A percentile compares a stretch with the other conserved stretches of the same genome.
Conservation (phyloP, 2,329 filamentous ascomycete species). For the Colletotrichum somersetense region DNA sequence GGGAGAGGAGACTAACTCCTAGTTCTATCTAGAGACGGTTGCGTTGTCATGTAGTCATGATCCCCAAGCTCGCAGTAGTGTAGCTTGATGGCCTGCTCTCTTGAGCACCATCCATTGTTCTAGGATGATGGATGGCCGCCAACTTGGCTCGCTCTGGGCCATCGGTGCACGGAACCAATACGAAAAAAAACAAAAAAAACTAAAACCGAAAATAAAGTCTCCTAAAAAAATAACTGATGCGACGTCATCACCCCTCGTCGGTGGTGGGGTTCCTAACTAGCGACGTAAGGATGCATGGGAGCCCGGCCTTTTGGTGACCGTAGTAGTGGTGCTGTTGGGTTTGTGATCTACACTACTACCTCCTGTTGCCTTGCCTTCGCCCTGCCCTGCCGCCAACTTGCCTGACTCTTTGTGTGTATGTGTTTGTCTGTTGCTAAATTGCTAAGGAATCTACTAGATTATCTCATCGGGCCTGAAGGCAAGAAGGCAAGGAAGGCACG, state of each 20-base stretch:
- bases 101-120: constrained; percentile 3
- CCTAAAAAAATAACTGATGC: constrained; percentile 1
- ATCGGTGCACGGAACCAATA: constrained; percentile 8
- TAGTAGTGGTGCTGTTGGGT: neutral
- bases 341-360: constrained; percentile 13
- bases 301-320: constrained; percentile 9
- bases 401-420: neutral
- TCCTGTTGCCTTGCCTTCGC: neutral
- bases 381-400: neutral
- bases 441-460: constrained; percentile 35
- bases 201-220: constrained; percentile 23
- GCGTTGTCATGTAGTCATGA: constrained; percentile 15
- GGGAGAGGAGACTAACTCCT: neutral
- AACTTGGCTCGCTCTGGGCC: neutral
- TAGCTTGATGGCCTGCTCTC: constrained; percentile 4
- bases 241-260: constrained; percentile 40
- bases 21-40: neutral
- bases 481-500: constrained; percentile 11
- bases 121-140: neutral
- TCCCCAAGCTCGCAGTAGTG: constrained; percentile 2
- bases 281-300: constrained; percentile 40
- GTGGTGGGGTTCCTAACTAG: constrained; percentile 35
- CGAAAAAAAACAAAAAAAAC: no score
- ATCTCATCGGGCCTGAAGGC: neutral
- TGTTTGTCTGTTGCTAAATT: constrained; percentile 6